Evolutionary conservation across 1,284 basidiomycete species (phyloP).

Genomic region (Meira nashicola): DNA sequence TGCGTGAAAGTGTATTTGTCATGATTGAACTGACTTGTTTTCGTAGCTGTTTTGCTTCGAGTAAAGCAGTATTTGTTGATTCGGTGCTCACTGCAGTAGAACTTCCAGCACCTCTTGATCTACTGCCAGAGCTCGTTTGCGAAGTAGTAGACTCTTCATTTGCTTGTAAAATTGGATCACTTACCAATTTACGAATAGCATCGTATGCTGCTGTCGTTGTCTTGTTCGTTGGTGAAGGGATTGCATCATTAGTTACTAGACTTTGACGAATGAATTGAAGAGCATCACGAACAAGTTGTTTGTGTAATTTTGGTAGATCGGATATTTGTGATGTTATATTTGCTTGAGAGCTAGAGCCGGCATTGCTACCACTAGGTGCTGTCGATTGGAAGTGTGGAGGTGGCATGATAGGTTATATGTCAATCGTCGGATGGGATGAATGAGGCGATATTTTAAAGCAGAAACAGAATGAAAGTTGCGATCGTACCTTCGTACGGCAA

Average conservation of each 20-base stretch:
- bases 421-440: no score
- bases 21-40: slow-evolving; percentile 28
- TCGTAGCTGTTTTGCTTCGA: slow-evolving; percentile 20
- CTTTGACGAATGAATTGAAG: slow-evolving; percentile 7
- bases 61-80: not conserved
- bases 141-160: not conserved
- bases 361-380: not conserved
- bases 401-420: not conserved
- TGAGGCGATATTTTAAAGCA: no score
- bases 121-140: not conserved
- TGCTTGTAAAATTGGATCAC: slow-evolving; percentile 1
- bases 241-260: slow-evolving; percentile 3
- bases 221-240: not conserved
- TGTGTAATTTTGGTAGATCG: slow-evolving; percentile 4
- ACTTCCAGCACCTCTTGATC: not conserved
- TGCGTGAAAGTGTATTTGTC: slow-evolving; percentile 25
- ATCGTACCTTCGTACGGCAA: no score
- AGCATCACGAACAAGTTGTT: slow-evolving; percentile 5
- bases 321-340: not conserved
- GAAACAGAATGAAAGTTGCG: no score
- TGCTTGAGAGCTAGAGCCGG: not conserved
- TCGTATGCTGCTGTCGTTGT: slow-evolving; percentile 1
- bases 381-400: not conserved
- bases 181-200: slow-evolving; percentile 7
- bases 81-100: not conserved